Conservation (phyloP, 176 grass and related monocot genomes). For the Rhynchospora pubera region DNA sequence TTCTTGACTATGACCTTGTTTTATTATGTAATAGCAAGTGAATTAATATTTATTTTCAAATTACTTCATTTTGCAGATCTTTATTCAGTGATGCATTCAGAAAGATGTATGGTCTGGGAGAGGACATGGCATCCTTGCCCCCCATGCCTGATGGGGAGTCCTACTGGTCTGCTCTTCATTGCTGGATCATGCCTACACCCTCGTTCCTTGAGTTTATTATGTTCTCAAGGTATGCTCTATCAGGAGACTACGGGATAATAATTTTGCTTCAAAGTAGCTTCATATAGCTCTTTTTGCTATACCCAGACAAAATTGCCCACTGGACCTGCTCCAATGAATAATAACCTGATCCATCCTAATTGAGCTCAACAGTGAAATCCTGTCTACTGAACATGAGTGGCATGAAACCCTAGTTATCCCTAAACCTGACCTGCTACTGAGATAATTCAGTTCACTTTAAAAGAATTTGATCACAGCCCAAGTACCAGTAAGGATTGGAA, state of each 20-base stretch:
- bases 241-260: not conserved
- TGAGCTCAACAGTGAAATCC: not conserved
- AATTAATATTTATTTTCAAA: not conserved
- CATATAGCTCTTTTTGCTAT: not conserved
- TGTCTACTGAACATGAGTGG: not conserved
- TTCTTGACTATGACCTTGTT: not conserved
- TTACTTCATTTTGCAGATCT: conserved; percentile 38
- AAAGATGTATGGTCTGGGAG: conserved; percentile 72
- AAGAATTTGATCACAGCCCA: not conserved
- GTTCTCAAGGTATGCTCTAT: conserved; percentile 69
- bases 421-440: not conserved
- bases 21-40: not conserved
- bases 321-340: not conserved
- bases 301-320: not conserved
- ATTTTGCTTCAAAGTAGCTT: not conserved
- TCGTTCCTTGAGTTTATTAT: conserved; percentile 93
- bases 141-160: conserved; percentile 69
- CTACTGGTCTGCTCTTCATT: conserved; percentile 88
- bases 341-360: not conserved
- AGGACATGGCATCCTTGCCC: conserved; percentile 48
- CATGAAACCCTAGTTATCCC: not conserved
- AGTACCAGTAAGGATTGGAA: not conserved
- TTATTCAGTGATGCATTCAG: conserved; percentile 79
- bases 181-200: conserved; percentile 96
- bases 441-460: not conserved